Percentiles rank a stretch among this genome's conserved stretches.
Conservation (phyloP, 2,329 filamentous ascomycete species). For the Cladosporium sphaerospermum region DNA sequence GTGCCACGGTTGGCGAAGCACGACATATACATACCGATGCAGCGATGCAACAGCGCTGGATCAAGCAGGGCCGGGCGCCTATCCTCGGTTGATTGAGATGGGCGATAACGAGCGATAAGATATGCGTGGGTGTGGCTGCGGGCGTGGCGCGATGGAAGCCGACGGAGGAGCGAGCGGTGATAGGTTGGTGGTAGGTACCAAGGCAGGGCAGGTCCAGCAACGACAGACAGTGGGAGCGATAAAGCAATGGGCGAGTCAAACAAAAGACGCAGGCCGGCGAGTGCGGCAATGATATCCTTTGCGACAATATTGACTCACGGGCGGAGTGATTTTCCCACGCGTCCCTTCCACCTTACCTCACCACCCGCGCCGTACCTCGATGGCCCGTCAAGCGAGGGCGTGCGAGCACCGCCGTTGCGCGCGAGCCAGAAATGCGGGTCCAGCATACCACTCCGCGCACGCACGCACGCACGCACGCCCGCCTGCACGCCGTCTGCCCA, state of each 20-base stretch:
- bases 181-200: background rate
- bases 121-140: background rate
- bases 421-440: constrained; percentile 9
- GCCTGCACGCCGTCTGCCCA: background rate
- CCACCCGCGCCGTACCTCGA: background rate
- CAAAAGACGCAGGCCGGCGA: background rate
- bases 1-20: constrained; percentile 5
- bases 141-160: background rate
- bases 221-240: background rate
- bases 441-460: background rate
- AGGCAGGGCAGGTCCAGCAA: background rate
- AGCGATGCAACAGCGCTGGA: background rate
- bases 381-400: constrained; percentile 6
- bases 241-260: background rate
- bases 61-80: no score
- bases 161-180: background rate
- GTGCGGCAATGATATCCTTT: background rate
- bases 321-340: background rate
- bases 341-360: background rate
- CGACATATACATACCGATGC: constrained; percentile 6
- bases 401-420: constrained; percentile 9
- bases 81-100: background rate
- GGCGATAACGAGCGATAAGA: constrained; percentile 8
- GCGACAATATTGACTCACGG: constrained; percentile 7
- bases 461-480: constrained; percentile 4